These are phyloP conservation scores for Canariomyces notabilis DNA, from an alignment of 2,329 filamentous ascomycete genomes.

Conservation along the genomic window DNA sequence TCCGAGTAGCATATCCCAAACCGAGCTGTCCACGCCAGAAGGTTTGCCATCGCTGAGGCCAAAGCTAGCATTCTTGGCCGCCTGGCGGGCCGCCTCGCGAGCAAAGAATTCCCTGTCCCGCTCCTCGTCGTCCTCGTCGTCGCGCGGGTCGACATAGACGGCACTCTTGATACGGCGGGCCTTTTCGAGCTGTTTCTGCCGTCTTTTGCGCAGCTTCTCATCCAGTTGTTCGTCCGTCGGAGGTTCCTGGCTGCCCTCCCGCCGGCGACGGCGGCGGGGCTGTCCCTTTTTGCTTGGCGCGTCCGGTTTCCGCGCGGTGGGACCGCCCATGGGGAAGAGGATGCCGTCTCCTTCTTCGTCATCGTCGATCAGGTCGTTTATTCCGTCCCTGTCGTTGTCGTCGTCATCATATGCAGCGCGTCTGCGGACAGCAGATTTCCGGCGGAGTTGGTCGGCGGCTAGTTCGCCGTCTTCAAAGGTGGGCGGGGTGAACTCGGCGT, in stretches of 20 bases:
- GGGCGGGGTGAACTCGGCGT: constrained; percentile 72
- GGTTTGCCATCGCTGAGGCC: constrained; percentile 14
- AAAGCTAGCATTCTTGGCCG: constrained; percentile 37
- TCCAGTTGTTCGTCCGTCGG: constrained; percentile 55
- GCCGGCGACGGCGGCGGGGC: constrained; percentile 40
- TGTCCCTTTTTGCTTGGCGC: constrained; percentile 55
- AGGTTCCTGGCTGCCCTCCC: constrained; percentile 38
- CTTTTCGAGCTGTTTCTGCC: constrained; percentile 70
- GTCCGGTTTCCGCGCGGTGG: constrained; percentile 50
- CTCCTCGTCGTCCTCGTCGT: constrained; percentile 83
- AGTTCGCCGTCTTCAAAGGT: constrained; percentile 69
- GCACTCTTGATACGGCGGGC: constrained; percentile 76
- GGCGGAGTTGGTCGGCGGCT: constrained; percentile 74
- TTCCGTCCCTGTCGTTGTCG: constrained; percentile 60
- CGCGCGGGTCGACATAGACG: constrained; percentile 73
- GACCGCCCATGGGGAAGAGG: constrained; percentile 65
- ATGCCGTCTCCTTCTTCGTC: constrained; percentile 48
- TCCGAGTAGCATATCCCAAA: constrained; percentile 21
- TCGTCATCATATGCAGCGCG: constrained; percentile 66
- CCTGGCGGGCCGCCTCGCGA: constrained; percentile 61
- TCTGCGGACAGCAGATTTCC: constrained; percentile 54
- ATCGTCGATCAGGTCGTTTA: constrained; percentile 41
- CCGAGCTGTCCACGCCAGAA: constrained; percentile 17
- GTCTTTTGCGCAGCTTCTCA: constrained; percentile 56
- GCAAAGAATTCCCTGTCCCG: constrained; percentile 69